Evolutionary conservation across 164 flowering plant genomes (phyloP), one percentile per base, ranked within the genome.

Genomic region (Tetrastigma voinierianum): DNA sequence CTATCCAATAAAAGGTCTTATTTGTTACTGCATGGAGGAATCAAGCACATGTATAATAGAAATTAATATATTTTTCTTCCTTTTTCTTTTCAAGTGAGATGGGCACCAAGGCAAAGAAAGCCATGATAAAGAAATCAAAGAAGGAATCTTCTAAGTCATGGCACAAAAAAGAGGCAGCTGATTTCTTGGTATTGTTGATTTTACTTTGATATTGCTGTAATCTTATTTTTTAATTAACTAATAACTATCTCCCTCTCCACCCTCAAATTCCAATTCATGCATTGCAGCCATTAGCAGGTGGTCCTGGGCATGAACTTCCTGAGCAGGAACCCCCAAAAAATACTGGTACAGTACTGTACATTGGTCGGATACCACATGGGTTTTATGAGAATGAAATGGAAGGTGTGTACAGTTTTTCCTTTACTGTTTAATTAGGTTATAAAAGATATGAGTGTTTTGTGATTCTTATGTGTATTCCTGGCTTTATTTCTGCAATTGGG

Each of bases 321-420:
- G 72, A 15, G 11, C 61, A 57, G 67, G 75, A 74, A 56, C 69
- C 80, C 1, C 18, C 17, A 12, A 84, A 82, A 16, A 75, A 71
- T 40, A 81, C 67, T 15, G 82, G 91, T n/a, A 83, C 89, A 0
- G 94, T 93, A 6, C 25, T 93, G 17, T 93, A 93, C 71, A 76
- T 93, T 67, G 98, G 98, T 16, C 80, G 94, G 51, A 90, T 91
- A 46, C 98, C 98, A 1, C 97, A 91, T 75, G 97, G 98, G 1
- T 91, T 93, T 69, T 89, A 87, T 69, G 98, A 93, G 83, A 76
- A 80, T 59, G 90, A 90, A 68, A 93, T 93, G 92, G 77, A 84
- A 81, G 97, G 98, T 93, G 15, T 18, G 21, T 2, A 52, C 32
- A 56, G 0, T 60, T 56, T 40, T 62, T 32, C 40, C 40, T 32